Base-by-base conservation (phyloP, 495 filamentous ascomycete species). In the Glarea lozoyensis region DNA sequence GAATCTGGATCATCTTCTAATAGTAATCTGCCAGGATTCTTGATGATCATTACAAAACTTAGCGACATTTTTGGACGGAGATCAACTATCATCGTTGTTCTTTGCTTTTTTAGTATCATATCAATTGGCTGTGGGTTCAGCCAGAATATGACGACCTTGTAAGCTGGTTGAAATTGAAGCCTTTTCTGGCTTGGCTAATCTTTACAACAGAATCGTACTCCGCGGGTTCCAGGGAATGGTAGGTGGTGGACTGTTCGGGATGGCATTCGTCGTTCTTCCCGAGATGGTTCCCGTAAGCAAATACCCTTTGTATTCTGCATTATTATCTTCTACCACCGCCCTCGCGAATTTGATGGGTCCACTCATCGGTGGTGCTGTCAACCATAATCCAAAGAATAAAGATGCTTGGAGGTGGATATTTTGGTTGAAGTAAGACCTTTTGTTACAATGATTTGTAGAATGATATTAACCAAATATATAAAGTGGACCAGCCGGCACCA, bases 41-140 rank as follows among this genome's bases (percentile, higher is more conserved):
- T 51, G 3, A 62, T 73, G 1, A 58, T 77, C 13, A 67, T 63
- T 20, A 61, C 73, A 2, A 69, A 67, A 30, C 46, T 73, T 12
- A 73, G 70, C 27, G 75, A 78, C 46, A 56, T 76, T 10, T 52
- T 75, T 18, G 73, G 73, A 27, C 68, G 65, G 4, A 67, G 66
- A 34, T 42, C 54, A 23, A 66, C 65, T 4, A 65, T 77, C 45
- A 27, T 69, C 1, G 41, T 56, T 3, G 66, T 66, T n/a, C 64
- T 68, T 27, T 16, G 64, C 21, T 50, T 76, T 30, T 79, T 79
- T 41, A 54, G 72, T 33, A 60, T 48, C 23, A 76, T 75, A 35
- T 77, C 75, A 2, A 56, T 70, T 0, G 69, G 56, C 0, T 76
- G 73, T 43, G 73, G 69, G n/a, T n/a, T n/a, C n/a, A n/a, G n/a